Evolutionary conservation across 164 flowering plant species (phyloP).

Genomic region (Aristolochia fimbriata): DNA sequence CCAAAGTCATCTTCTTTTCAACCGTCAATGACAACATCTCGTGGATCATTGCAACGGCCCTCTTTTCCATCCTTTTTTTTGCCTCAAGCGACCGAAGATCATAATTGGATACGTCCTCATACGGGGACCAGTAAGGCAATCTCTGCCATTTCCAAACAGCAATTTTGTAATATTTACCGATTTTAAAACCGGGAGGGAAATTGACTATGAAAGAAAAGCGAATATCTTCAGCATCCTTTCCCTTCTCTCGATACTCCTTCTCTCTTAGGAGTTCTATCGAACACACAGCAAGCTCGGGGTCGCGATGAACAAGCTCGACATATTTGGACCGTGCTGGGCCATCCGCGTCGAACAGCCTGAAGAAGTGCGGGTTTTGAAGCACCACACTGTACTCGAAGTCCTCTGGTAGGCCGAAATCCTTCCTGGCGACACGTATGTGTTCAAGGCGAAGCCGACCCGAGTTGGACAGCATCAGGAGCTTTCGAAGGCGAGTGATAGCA

Average conservation of each 20-base stretch:
- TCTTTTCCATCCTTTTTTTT: constrained; percentile 87
- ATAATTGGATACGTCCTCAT: constrained; percentile 78
- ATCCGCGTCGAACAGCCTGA: constrained; percentile 57
- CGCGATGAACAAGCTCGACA: constrained; percentile 67
- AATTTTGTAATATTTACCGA: constrained; percentile 72
- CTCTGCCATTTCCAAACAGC: constrained; percentile 98
- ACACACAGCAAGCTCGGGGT: constrained; percentile 44
- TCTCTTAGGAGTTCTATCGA: constrained; percentile 76
- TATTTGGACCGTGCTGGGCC: constrained; percentile 63
- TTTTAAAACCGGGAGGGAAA: constrained; percentile 93
- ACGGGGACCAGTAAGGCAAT: constrained; percentile 93
- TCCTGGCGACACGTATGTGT: constrained; percentile 66
- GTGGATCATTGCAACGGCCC: constrained; percentile 82
- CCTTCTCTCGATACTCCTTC: constrained; percentile 74
- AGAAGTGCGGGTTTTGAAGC: constrained; percentile 44
- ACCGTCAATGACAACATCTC: constrained; percentile 79
- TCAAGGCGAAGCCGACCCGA: constrained; percentile 61
- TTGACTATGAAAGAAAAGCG: constrained; percentile 77
- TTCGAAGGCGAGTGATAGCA: constrained; percentile 56
- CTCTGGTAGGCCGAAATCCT: constrained; percentile 79
- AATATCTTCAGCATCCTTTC: constrained; percentile 62
- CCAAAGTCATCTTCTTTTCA: constrained; percentile 88
- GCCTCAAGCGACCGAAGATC: constrained; percentile 91
- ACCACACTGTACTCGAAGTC: constrained; percentile 45
- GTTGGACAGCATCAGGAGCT: constrained; percentile 70